Conservation (phyloP, 2,329 filamentous ascomycete genomes). For the Mariannaea sp. region DNA sequence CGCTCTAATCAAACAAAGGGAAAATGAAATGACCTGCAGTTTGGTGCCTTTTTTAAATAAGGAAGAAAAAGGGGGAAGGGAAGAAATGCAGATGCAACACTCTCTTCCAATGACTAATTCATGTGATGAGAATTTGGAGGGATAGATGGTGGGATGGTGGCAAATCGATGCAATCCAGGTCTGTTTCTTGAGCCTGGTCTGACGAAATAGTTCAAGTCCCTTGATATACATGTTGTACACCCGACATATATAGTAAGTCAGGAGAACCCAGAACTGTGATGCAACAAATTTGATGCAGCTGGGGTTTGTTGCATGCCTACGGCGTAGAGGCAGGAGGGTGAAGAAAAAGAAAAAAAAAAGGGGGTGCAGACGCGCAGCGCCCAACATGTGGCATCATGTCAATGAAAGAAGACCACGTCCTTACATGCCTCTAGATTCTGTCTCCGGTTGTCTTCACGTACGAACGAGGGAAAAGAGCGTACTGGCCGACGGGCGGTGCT, state of each 20-base stretch:
- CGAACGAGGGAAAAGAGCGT: conserved; percentile 51
- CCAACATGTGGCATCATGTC: conserved; percentile 18
- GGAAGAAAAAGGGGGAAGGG: no score
- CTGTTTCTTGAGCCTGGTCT: conserved; percentile 6
- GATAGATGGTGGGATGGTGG: no score
- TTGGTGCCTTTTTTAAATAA: conserved; percentile 5
- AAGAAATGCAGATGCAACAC: no score
- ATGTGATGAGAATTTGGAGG: no score
- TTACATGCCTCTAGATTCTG: conserved; percentile 37
- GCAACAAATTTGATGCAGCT: conserved; percentile 4
- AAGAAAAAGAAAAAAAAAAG: neutral
- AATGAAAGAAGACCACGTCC: neutral
- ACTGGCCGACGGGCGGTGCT: conserved; percentile 51
- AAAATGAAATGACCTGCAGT: conserved; percentile 7
- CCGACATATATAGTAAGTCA: neutral
- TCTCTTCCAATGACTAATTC: no score
- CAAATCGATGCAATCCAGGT: conserved; percentile 16
- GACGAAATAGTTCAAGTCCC: conserved; percentile 1
- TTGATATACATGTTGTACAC: conserved; percentile 5
- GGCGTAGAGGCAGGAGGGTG: conserved; percentile 5
- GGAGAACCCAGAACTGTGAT: conserved; percentile 5
- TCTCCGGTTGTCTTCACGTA: conserved; percentile 41
- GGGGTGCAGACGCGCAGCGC: conserved; percentile 10
- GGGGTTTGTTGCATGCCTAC: conserved; percentile 15
- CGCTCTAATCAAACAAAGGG: conserved; percentile 2